These are phyloP conservation scores for Aquilaria yunnanensis DNA, from an alignment of 345 rosid species.

Conservation along the genomic window DNA sequence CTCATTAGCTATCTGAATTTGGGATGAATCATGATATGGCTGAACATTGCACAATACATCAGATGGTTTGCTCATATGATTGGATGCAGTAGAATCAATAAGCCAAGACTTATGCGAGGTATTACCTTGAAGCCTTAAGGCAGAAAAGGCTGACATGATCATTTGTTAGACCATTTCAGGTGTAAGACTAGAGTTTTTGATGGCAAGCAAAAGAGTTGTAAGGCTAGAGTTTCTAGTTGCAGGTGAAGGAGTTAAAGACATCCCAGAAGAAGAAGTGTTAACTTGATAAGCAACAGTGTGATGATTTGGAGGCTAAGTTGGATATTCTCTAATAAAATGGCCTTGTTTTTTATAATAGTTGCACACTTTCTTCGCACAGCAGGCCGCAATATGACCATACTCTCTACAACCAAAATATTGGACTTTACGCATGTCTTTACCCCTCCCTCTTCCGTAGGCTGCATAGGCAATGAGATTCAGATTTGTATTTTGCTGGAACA, in stretches of 20 bases:
- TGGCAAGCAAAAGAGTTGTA: no score
- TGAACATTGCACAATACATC: neutral
- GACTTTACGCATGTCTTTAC: neutral
- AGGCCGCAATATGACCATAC: neutral
- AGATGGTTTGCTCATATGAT: neutral
- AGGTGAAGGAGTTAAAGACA: neutral
- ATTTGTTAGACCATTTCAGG: conserved; percentile 10
- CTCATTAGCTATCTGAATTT: neutral
- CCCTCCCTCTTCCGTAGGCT: neutral
- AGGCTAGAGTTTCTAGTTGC: neutral
- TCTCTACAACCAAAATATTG: neutral
- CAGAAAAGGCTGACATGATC: neutral
- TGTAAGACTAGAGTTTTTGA: no score
- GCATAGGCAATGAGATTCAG: neutral
- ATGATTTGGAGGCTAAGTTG: neutral
- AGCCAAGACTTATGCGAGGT: neutral
- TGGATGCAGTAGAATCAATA: neutral
- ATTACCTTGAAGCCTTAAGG: conserved; percentile 1
- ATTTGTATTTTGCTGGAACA: neutral
- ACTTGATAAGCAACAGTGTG: neutral
- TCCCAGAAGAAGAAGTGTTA: neutral
- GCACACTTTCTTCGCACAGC: neutral
- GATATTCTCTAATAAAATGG: conserved; percentile 10
- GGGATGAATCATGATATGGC: neutral
- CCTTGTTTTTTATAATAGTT: neutral